Percentiles rank a stretch among this genome's conserved stretches.
These are phyloP conservation scores for Clarireedia homoeocarpa DNA, from an alignment of 2,329 filamentous ascomycete genomes.

Conservation along the genomic window DNA sequence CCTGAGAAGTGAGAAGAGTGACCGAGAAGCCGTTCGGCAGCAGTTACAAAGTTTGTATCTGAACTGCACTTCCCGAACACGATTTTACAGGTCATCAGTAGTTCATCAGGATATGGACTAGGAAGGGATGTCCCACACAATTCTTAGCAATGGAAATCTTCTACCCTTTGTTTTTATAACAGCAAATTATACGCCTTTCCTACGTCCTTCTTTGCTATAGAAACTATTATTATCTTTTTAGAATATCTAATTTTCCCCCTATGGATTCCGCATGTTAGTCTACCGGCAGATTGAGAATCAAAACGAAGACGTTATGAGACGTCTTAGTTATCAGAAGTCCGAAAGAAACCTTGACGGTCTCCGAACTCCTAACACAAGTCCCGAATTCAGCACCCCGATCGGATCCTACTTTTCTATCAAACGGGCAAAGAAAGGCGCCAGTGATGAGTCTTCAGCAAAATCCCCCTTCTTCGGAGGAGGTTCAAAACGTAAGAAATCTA, in stretches of 20 bases:
- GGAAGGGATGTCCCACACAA: no score
- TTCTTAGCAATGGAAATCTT: no score
- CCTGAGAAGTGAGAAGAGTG: no score
- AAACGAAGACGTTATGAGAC: slow-evolving; percentile 2
- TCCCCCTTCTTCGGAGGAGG: background rate
- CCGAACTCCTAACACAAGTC: background rate
- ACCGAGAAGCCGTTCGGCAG: no score
- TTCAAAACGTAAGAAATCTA: background rate
- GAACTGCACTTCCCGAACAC: no score
- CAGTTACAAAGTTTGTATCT: no score
- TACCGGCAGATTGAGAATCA: background rate
- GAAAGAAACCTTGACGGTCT: background rate
- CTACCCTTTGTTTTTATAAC: no score
- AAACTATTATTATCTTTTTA: background rate
- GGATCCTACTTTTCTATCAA: background rate
- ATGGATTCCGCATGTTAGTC: background rate
- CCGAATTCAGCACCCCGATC: background rate
- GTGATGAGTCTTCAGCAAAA: background rate
- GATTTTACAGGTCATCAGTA: no score
- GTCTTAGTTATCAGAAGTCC: background rate
- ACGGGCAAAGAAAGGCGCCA: background rate
- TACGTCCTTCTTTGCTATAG: no score
- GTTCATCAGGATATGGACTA: no score
- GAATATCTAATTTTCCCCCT: background rate
- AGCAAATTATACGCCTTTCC: no score